phyloP scores from a whole-genome alignment of 2,329 filamentous ascomycete species.

The Neoarthrinium moseri region DNA sequence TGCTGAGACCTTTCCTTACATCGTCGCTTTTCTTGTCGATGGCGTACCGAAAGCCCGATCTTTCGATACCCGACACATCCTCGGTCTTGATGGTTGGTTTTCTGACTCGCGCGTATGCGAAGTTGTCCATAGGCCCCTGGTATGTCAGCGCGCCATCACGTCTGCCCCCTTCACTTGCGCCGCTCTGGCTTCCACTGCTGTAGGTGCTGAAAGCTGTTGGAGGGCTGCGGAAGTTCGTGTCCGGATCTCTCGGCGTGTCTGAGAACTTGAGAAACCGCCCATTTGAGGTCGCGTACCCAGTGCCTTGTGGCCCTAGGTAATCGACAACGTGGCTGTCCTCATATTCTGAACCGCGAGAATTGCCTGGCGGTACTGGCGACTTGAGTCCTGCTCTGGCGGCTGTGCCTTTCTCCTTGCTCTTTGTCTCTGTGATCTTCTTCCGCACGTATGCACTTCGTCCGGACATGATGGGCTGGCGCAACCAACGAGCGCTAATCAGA shows the following conservation, averaged over 20 bases:
- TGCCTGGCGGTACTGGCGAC: constrained; percentile 30
- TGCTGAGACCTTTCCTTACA: constrained; percentile 51
- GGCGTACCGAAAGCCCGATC: constrained; percentile 49
- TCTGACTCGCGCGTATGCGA: constrained; percentile 40
- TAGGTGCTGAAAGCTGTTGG: constrained; percentile 21
- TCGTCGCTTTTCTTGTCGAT: constrained; percentile 57
- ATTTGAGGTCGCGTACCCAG: constrained; percentile 41
- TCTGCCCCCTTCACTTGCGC: constrained; percentile 33
- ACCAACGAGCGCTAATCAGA: no score
- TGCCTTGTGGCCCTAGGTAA: constrained; percentile 34
- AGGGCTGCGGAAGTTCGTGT: constrained; percentile 23
- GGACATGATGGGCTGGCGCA: constrained; percentile 44
- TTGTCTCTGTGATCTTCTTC: constrained; percentile 55
- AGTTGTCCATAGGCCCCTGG: constrained; percentile 37
- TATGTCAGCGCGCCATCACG: constrained; percentile 24
- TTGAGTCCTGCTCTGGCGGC: constrained; percentile 23
- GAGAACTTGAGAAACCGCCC: constrained; percentile 46
- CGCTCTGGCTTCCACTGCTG: constrained; percentile 36
- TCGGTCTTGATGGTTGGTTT: constrained; percentile 45
- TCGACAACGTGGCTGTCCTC: constrained; percentile 38
- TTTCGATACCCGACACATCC: constrained; percentile 54
- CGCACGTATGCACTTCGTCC: constrained; percentile 58
- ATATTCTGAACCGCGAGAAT: constrained; percentile 30
- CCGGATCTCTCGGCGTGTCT: constrained; percentile 34
- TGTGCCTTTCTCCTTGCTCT: constrained; percentile 28